phyloP scores from a whole-genome alignment of 805 yeast species.

The Ogataea nakhonphanomensis region DNA sequence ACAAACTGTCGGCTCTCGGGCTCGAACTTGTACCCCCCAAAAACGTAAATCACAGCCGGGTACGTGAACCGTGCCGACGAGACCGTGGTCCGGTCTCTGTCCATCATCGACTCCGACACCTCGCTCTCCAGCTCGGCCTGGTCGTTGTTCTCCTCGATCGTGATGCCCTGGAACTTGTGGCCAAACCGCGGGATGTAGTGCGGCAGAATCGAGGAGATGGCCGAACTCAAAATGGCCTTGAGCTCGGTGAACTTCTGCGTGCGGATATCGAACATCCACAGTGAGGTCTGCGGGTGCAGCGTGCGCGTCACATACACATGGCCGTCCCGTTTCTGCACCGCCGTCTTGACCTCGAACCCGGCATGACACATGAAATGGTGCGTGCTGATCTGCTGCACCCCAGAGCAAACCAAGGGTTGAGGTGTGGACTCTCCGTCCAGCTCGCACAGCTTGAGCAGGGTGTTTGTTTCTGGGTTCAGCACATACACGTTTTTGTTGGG shows the following conservation, averaged over 20 bases:
- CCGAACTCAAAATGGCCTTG: conserved; percentile 32
- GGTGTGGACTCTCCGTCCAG: conserved; percentile 34
- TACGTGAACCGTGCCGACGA: conserved; percentile 7
- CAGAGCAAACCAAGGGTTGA: conserved; percentile 47
- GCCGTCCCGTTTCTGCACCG: conserved; percentile 34
- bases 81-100: conserved; percentile 2
- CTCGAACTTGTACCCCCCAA: conserved; percentile 46
- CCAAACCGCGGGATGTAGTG: conserved; percentile 34
- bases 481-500: conserved; percentile 38
- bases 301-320: conserved; percentile 36
- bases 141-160: conserved; percentile 29
- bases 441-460: conserved; percentile 27
- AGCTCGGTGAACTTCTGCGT: conserved; percentile 49
- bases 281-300: conserved; percentile 40
- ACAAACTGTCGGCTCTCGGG: conserved; percentile 29
- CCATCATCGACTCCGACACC: conserved; percentile 1
- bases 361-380: conserved; percentile 63
- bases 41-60: conserved; percentile 38
- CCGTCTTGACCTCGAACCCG: conserved; percentile 52
- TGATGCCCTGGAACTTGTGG: conserved; percentile 21
- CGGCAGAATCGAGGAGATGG: conserved; percentile 25
- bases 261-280: conserved; percentile 55
- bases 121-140: conserved; percentile 11
- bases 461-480: conserved; percentile 39
- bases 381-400: conserved; percentile 48